Conservation (phyloP, 2,329 filamentous ascomycete genomes). For the Stagonosporopsis cucurbitacearum region DNA sequence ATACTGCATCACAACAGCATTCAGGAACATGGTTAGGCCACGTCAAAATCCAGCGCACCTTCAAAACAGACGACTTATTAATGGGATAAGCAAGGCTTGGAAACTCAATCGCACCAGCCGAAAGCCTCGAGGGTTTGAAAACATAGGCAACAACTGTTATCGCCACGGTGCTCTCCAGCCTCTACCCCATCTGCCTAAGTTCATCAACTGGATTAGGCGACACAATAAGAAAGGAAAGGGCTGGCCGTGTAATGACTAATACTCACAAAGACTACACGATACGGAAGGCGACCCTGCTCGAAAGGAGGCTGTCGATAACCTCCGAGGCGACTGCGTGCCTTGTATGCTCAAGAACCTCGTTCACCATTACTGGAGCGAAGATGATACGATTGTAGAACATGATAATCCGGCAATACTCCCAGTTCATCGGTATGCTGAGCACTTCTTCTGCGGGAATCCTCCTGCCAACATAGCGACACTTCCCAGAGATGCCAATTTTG, state of each 20-base stretch:
- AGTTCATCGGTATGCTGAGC: background rate
- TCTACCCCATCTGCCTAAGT: background rate
- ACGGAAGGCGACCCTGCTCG: background rate
- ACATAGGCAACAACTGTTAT: background rate
- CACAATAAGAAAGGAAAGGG: background rate
- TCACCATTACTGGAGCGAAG: background rate
- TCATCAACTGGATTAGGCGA: conserved; percentile 3
- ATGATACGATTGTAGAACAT: background rate
- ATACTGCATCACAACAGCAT: background rate
- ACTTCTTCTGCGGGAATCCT: background rate
- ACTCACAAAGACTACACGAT: background rate
- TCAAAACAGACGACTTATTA: background rate
- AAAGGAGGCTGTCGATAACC: background rate
- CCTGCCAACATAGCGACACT: background rate
- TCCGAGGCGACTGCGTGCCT: background rate
- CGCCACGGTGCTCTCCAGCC: background rate
- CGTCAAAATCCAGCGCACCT: background rate
- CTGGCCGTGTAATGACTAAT: background rate
- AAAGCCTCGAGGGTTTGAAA: background rate
- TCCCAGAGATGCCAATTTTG: no score
- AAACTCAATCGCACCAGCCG: background rate
- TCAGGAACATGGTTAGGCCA: background rate
- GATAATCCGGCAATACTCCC: background rate
- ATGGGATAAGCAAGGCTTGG: background rate
- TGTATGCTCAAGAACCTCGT: background rate